Evolutionary conservation across 2,329 filamentous ascomycete species (phyloP).

Genomic region (Fusarium sp.): DNA sequence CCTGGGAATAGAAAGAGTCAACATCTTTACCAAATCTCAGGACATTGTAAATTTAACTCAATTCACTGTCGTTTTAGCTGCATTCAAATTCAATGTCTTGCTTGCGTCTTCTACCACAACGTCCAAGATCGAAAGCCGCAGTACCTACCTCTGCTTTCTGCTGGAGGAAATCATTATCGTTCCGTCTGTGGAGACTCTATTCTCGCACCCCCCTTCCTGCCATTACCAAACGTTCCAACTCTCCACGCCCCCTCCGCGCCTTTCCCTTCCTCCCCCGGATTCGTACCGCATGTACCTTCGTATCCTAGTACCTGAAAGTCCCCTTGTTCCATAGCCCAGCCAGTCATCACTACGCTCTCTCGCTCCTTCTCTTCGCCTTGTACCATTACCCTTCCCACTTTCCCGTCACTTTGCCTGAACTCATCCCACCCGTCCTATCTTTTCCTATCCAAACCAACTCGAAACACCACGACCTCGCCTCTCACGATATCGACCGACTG

Average conservation of each 20-base stretch:
- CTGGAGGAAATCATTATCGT: constrained; percentile 37
- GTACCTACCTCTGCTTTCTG: constrained; percentile 14
- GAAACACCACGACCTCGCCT: constrained; percentile 46
- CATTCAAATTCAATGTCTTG: neutral
- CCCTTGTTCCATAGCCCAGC: constrained; percentile 28
- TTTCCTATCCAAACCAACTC: constrained; percentile 37
- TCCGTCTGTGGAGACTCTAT: constrained; percentile 30
- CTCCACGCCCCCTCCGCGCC: constrained; percentile 40
- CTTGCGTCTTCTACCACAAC: neutral
- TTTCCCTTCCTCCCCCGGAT: constrained; percentile 44
- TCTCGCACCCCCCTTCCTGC: constrained; percentile 20
- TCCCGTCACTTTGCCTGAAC: constrained; percentile 44
- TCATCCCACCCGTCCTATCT: constrained; percentile 41
- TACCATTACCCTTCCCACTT: constrained; percentile 46
- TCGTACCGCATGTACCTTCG: constrained; percentile 41
- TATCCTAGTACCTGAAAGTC: constrained; percentile 46
- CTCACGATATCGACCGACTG: constrained; percentile 44
- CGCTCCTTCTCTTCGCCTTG: constrained; percentile 40
- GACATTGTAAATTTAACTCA: too few species aligned
- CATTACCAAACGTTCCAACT: constrained; percentile 16
- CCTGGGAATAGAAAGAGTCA: neutral
- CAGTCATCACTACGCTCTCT: constrained; percentile 44
- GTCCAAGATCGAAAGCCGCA: neutral
- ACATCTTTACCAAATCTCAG: neutral
- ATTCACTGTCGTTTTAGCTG: neutral